Base-by-base conservation (phyloP, 192 early-diverging fungal genomes). In the Coemansia sp. region DNA sequence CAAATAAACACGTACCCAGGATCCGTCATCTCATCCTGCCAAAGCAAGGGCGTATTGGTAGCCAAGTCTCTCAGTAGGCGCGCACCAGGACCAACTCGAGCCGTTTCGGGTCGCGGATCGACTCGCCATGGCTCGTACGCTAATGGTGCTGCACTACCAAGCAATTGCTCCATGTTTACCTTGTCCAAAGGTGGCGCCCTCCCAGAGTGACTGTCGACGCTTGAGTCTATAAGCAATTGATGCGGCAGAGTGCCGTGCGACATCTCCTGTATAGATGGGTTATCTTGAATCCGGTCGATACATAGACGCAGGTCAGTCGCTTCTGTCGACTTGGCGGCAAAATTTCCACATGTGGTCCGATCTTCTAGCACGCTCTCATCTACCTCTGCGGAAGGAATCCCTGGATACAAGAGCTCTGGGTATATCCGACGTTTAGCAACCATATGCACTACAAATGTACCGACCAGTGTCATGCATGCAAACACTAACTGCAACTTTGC, bases 101-200 rank as follows among this genome's bases (percentile, higher is more conserved):
- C 21, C 16, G 43, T 46, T 17, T 63, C 62, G 0, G 62, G 62
- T 6, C 62, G 62, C 28, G 42, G 26, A 30, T 63, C 62, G 8
- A 63, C 43, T n/a, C 62, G 40, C 62, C 62, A 63, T 28, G 62
- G 40, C 62, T 63, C 62, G 21, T 63, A 63, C 16, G 26, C 40
- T 26, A 63, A 17, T 21, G 62, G 62, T 13, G 26, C 21, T 6
- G 62, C 26, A 3, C n/a, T 39, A 16, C 40, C 26, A 30, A 63
- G 28, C 16, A 46, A 10, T 28, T 46, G 42, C 26, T 17, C 43
- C 26, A 46, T 44, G 37, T n/a, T n/a, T 39, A 40, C 9, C 35
- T 40, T 61, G 8, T 61, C 37, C 11, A 17, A n/a, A 21, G 59
- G 38, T 4, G 6, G 35, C 28, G 37, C 19, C 16, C 21, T 38